These are phyloP conservation scores for Naegleria fowleri DNA, from an alignment of 208 protist species.

Conservation along the genomic window DNA sequence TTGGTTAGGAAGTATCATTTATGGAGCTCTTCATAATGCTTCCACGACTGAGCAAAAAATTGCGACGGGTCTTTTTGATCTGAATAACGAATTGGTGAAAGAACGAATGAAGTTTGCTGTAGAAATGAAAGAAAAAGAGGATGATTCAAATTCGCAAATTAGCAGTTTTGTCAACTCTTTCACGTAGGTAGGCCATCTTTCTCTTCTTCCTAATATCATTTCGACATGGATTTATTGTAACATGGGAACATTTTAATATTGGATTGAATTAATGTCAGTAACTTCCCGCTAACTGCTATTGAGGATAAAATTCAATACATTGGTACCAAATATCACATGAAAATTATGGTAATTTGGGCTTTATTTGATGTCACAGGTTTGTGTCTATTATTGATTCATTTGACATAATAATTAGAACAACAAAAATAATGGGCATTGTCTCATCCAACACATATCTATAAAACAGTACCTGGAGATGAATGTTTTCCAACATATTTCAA, in stretches of 20 bases:
- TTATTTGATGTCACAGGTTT: background rate
- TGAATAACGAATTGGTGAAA: background rate
- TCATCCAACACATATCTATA: too few species aligned
- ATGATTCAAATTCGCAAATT: background rate
- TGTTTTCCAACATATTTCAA: background rate
- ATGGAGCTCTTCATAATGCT: background rate
- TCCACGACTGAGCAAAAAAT: background rate
- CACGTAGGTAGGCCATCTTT: too few species aligned
- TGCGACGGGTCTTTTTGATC: background rate
- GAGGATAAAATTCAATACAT: background rate
- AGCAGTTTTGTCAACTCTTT: background rate
- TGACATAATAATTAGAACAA: too few species aligned
- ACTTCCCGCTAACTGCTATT: background rate
- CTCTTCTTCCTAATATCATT: too few species aligned
- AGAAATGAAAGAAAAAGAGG: background rate
- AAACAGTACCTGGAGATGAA: background rate
- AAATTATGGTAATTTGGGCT: background rate
- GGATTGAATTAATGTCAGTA: too few species aligned
- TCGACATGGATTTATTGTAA: too few species aligned
- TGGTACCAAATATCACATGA: background rate
- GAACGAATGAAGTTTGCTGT: background rate
- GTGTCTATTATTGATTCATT: background rate
- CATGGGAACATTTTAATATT: too few species aligned
- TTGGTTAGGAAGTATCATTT: background rate
- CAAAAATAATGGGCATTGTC: too few species aligned